Evolutionary conservation across 83 land plant genomes (phyloP).

Genomic region (Picea engelmannii): DNA sequence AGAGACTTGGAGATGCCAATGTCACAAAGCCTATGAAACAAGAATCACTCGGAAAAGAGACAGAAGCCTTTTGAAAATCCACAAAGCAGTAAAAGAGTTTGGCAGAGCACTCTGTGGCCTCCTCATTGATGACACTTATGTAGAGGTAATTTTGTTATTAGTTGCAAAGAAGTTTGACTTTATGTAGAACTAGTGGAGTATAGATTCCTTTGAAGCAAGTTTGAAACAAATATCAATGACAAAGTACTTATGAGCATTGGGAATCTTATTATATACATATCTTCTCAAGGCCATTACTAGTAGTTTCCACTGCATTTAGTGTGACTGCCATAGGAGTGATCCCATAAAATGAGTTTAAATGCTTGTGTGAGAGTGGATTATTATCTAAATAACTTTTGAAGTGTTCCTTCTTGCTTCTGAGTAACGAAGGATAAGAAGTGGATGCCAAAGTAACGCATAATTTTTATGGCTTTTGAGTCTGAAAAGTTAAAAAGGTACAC

Average conservation of each 20-base stretch:
- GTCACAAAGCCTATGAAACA: too few relatives aligned
- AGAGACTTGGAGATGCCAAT: too few relatives aligned
- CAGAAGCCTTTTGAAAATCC: too few relatives aligned
- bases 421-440: too few relatives aligned
- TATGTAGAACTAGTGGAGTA: background rate
- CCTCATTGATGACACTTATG: too few relatives aligned
- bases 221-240: background rate
- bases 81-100: too few relatives aligned
- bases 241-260: too few relatives aligned
- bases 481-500: background rate
- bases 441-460: background rate
- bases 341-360: background rate
- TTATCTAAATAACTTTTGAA: background rate
- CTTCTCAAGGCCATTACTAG: too few relatives aligned
- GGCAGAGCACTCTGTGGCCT: too few relatives aligned
- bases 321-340: slow-evolving; percentile 1
- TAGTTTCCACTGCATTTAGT: background rate
- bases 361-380: background rate
- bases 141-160: too few relatives aligned
- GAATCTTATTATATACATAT: too few relatives aligned
- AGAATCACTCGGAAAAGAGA: too few relatives aligned
- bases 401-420: background rate
- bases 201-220: background rate
- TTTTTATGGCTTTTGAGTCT: background rate
- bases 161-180: background rate